These are phyloP conservation scores for Colletotrichum lindemuthianum DNA, from an alignment of 2,329 filamentous ascomycete genomes.

Conservation along the genomic window DNA sequence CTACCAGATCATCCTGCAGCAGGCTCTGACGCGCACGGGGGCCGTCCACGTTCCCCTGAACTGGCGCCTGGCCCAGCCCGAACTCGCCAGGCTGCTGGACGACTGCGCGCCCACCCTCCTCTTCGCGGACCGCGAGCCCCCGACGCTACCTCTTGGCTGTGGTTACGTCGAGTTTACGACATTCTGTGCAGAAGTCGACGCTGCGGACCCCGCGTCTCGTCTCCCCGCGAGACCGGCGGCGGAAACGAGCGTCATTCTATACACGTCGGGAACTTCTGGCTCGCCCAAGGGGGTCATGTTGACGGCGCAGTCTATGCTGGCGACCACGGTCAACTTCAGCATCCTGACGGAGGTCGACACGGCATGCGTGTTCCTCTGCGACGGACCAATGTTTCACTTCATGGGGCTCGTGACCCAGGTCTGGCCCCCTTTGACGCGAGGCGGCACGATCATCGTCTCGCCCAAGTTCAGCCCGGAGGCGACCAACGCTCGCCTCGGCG, in stretches of 20 bases:
- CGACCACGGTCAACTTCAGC: slow-evolving; percentile 24
- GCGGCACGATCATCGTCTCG: slow-evolving; percentile 22
- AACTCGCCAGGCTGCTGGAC: slow-evolving; percentile 22
- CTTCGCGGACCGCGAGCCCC: slow-evolving; percentile 24
- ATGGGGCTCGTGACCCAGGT: slow-evolving; percentile 32
- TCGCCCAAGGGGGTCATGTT: slow-evolving; percentile 24
- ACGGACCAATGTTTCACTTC: slow-evolving; percentile 33
- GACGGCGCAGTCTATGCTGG: slow-evolving; percentile 13
- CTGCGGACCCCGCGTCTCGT: slow-evolving; percentile 3
- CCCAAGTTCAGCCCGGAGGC: slow-evolving; percentile 21
- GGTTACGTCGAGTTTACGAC: slow-evolving; percentile 8
- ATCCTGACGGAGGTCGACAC: slow-evolving; percentile 24
- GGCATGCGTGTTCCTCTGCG: slow-evolving; percentile 29
- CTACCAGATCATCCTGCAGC: slow-evolving; percentile 32
- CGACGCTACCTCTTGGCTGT: slow-evolving; percentile 17
- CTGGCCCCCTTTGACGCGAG: slow-evolving; percentile 20
- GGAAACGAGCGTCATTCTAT: slow-evolving; percentile 26
- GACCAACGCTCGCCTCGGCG: slow-evolving; percentile 19
- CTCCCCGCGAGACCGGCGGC: slow-evolving; percentile 2
- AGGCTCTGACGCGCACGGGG: slow-evolving; percentile 26
- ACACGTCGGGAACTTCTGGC: slow-evolving; percentile 30
- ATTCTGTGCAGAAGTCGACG: slow-evolving; percentile 5
- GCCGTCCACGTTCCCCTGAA: slow-evolving; percentile 31
- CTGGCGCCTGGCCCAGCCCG: slow-evolving; percentile 32
- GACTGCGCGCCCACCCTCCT: slow-evolving; percentile 23